A percentile compares a stretch with the other conserved stretches of the same genome.
Evolutionary conservation across 106 monocot genomes (phyloP).

Genomic region (Triglochin maritima): DNA sequence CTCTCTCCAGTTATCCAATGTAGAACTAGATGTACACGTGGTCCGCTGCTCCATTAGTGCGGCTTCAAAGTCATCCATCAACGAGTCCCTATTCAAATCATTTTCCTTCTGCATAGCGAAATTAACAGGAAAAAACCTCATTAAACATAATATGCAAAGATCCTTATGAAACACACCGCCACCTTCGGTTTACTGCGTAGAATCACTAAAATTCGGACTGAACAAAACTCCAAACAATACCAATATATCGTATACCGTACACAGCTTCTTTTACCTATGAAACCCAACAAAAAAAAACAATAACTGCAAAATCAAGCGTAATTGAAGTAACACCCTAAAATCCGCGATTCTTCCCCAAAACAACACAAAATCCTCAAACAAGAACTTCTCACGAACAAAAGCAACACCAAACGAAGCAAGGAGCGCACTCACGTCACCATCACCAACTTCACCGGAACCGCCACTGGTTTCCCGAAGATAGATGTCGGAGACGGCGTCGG

Average conservation of each 20-base stretch:
- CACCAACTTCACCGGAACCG: conserved; percentile 3
- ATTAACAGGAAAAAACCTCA: background rate
- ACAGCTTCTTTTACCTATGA: too few species aligned
- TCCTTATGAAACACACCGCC: background rate
- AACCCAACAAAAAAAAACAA: background rate
- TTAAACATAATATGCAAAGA: background rate
- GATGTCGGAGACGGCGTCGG: conserved; percentile 25
- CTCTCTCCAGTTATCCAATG: conserved; percentile 43
- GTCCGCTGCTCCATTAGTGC: conserved; percentile 45
- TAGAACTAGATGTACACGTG: conserved; percentile 38
- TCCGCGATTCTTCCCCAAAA: too few species aligned
- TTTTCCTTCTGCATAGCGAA: conserved; percentile 18
- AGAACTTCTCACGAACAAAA: background rate
- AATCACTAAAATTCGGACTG: background rate
- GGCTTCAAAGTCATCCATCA: conserved; percentile 61
- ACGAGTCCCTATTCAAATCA: conserved; percentile 13
- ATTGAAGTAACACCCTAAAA: background rate
- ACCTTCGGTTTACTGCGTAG: background rate
- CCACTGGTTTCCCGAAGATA: background rate
- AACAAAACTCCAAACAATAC: background rate
- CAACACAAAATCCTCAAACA: background rate
- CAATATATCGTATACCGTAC: too few species aligned
- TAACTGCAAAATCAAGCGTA: background rate
- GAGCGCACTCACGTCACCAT: background rate
- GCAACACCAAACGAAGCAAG: background rate